Evolutionary conservation across 495 filamentous ascomycete species (phyloP), one percentile per base, ranked within the genome.

Genomic region (Talaromyces borbonicus): DNA sequence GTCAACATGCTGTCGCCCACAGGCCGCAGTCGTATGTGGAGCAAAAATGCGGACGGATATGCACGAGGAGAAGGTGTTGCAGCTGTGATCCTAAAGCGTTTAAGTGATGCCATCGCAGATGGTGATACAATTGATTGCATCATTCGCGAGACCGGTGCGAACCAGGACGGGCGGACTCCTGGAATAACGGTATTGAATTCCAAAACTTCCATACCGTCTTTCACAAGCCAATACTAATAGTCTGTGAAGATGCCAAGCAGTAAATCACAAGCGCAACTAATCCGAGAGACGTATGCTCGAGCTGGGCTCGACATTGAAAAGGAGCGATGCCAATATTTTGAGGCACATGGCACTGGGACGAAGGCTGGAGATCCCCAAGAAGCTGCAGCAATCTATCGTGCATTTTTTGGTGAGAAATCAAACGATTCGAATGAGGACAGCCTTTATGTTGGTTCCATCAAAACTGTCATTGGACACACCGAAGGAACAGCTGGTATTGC

Each of bases 381-480:
- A 38, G 57, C 58, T 1, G 30, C 18, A 1, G 61, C 52, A 0
- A 54, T 68, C 33, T 12, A 18, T 15, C 4, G 16, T n/a, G 36
- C 45, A 35, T 18, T 48, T 54, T 49, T 50, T 48, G 14, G 11
- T 5, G 5, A 36, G 12, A 22, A 43, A 22, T 11, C 27, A 11
- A 20, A 12, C 5, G 23, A 42, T 16, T 11, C 9, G 4, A 8
- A 8, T 25, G 33, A 26, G 6, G 48, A 49, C 4, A 22, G 15
- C 11, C 38, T 65, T 12, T 51, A 51, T 9, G 71, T 77, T 5
- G 74, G 75, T 0, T 75, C 72, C 0, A 60, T 80, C 32, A 81
- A 83, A 50, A 77, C 73, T 0, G 58, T 79, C 2, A 65, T 80
- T 45, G 77, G 78, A 12, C 76, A 80, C 49, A 73, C 68, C 0